Evolutionary conservation across 257 asterid species (phyloP), one percentile per base, ranked within the genome.

Genomic region (Scutellaria baicalensis): DNA sequence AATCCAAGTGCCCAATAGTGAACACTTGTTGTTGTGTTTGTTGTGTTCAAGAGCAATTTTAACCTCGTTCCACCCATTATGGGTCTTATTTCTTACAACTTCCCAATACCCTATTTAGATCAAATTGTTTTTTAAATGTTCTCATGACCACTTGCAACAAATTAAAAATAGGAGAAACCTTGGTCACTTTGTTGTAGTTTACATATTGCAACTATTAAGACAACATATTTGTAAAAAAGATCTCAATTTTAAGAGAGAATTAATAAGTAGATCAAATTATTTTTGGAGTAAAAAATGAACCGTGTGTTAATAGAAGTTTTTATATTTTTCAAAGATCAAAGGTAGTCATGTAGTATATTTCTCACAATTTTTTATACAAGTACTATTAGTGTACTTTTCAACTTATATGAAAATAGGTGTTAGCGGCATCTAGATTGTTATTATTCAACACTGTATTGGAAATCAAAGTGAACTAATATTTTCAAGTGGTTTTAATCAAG

Each of bases 1-100:
- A 70, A 88, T 86, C 90, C 80, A 82, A 81, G 82, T 82, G 85
- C 79, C 90, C 90, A 86, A 81, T 88, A 72, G 87, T 77, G 63
- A 69, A 58, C 64, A 66, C 59, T 63, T 72, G 64, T 75, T 80
- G 78, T 63, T 68, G 69, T 78, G 86, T 78, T 75, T 80, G 78
- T 63, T 68, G 69, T 78, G 86, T 78, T 79, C 40, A 63, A 59
- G 69, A 68, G 78, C 82, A 80, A 82, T n/a, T n/a, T n/a, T 79
- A 68, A 63, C 91, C 91, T 85, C 82, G 83, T 77, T 76, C 84
- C 84, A 79, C 89, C 78, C 86, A 78, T 79, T 78, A 74, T 59
- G 80, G 77, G 43, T 17, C 49, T 64, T 27, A 72, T 59, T 58
- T 69, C 52, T 56, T 63, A 56, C 59, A 71, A 79, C 59, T 59